Base-by-base conservation (phyloP, 441 rosid species). In the Kokia cookei region DNA sequence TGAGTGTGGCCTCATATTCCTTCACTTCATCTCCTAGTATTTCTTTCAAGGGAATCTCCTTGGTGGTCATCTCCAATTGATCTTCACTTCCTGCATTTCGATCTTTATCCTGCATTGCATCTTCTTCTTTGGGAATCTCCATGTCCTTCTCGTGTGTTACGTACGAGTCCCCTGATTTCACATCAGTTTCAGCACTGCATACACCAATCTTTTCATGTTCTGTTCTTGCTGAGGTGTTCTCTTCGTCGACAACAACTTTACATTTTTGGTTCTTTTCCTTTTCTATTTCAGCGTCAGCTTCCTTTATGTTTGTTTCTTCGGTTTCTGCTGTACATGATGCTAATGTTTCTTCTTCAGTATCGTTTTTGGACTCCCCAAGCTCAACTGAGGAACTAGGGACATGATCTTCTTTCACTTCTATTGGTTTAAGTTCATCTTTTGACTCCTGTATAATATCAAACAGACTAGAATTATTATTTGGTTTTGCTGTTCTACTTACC, bases 261-360 rank as follows among this genome's bases (percentile, higher is more conserved):
- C 65, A 69, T 73, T 63, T 71, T 24, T 63, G 68, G 27, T 76
- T 47, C 26, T 62, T 74, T 62, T 57, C 73, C 14, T 59, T 82
- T 85, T 78, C 81, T 37, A 60, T 10, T 74, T 77, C 76, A 32
- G 71, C n/a, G 71, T 76, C 77, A 54, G 65, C 72, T 59, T 63
- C 84, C 57, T 59, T 47, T 22, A 65, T 11, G 26, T 40, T 58
- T 51, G 47, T 59, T 65, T 75, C 84, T 78, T 72, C 79, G 50
- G 53, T 45, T 68, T 45, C 73, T 37, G 10, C 70, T 51, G 58
- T 54, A 61, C n/a, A 24, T 58, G 57, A 53, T 48, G 12, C 61
- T 60, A 58, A 17, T 27, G 4, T 59, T 69, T 67, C 83, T 71
- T 74, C 84, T 77, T 74, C 76, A 27, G 58, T 82, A 43, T 70